These are phyloP conservation scores for Begonia fuchsioides DNA, from an alignment of 306 rosid species.

Conservation along the genomic window DNA sequence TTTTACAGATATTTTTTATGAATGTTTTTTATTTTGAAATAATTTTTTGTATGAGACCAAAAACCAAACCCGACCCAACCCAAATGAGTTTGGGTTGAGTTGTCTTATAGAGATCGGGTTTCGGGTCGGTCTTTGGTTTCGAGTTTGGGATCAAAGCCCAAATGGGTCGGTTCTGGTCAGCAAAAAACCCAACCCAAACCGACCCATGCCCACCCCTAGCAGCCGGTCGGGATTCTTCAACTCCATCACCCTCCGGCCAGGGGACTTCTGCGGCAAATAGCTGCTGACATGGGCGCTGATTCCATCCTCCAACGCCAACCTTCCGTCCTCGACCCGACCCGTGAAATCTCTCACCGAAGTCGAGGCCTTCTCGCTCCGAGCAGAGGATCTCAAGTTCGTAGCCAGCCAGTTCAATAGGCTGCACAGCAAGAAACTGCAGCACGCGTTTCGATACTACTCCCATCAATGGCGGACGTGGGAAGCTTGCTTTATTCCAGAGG, in stretches of 20 bases:
- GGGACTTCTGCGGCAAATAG: constrained; percentile 88
- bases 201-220: constrained; percentile 70
- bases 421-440: constrained; percentile 78
- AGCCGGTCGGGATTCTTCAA: constrained; percentile 78
- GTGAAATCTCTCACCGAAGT: constrained; percentile 58
- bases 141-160: no score
- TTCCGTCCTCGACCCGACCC: constrained; percentile 62
- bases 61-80: no score
- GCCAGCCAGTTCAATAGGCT: constrained; percentile 70
- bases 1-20: no score
- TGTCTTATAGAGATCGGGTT: no score
- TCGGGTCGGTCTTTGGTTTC: no score
- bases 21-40: no score
- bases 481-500: constrained; percentile 60
- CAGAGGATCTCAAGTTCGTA: constrained; percentile 64
- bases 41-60: no score
- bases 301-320: constrained; percentile 35
- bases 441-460: constrained; percentile 72
- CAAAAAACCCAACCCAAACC: no score
- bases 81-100: no score
- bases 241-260: constrained; percentile 48
- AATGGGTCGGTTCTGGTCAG: no score
- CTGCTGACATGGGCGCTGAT: constrained; percentile 74
- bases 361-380: constrained; percentile 77
- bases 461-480: constrained; percentile 94